Evolutionary conservation across 1,139 yeast species (phyloP).

Genomic region (Ashbya aceris): DNA sequence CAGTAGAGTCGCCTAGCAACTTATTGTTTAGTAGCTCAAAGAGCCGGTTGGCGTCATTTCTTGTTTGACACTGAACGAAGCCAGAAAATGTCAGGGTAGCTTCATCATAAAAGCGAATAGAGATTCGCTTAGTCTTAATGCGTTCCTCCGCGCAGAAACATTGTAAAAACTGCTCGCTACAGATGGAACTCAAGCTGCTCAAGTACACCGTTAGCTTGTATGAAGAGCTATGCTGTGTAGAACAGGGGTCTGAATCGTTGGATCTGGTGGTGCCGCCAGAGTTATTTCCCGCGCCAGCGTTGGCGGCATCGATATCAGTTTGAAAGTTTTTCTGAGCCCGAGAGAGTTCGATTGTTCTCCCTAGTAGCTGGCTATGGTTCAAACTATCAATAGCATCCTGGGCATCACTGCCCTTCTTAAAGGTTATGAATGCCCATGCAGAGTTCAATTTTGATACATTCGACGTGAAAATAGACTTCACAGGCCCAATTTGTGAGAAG

Average conservation of each 20-base stretch:
- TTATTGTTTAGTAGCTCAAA: constrained; percentile 19
- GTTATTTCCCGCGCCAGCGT: constrained; percentile 1
- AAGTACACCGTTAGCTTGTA: constrained; percentile 16
- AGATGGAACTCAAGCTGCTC: constrained; percentile 23
- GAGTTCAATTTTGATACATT: constrained; percentile 33
- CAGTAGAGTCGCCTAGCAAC: constrained; percentile 23
- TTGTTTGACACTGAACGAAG: constrained; percentile 18
- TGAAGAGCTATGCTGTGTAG: constrained; percentile 1
- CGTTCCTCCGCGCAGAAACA: constrained; percentile 19
- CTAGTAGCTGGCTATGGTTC: constrained; percentile 25
- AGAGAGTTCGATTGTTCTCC: constrained; percentile 26
- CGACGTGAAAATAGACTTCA: constrained; percentile 34
- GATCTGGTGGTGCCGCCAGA: constrained; percentile 1
- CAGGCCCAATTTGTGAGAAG: constrained; percentile 36
- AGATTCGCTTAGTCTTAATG: constrained; percentile 14
- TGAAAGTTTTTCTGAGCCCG: constrained; percentile 21
- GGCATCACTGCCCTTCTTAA: constrained; percentile 30
- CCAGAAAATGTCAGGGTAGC: constrained; percentile 20
- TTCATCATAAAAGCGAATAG: constrained; percentile 14
- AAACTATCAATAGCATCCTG: constrained; percentile 23
- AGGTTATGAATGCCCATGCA: constrained; percentile 40
- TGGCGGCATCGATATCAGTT: constrained; percentile 4
- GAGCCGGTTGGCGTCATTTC: constrained; percentile 17
- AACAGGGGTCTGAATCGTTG: neutral
- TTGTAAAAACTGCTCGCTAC: constrained; percentile 21